Percentiles rank a stretch among this genome's conserved stretches.
Conservation (phyloP, 345 rosid genomes). For the Salix viminalis region DNA sequence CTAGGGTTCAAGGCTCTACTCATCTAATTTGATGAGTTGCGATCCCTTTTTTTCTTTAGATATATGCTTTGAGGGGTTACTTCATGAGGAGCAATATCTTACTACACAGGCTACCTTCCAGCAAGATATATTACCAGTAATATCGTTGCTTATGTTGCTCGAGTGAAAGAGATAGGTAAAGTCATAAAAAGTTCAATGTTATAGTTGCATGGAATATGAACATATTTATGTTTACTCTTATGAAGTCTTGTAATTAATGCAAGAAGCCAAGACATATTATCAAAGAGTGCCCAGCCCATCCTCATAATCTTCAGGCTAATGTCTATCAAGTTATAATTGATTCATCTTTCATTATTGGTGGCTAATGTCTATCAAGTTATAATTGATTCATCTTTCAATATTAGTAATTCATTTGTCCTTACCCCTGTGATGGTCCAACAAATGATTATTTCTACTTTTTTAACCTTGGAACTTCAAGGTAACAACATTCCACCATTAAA, state of each 20-base stretch:
- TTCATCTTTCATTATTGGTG: too few species aligned
- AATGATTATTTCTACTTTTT: conserved; percentile 1
- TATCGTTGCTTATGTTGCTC: background rate
- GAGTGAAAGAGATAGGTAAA: background rate
- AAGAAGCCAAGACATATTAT: conserved; percentile 7
- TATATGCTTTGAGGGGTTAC: background rate
- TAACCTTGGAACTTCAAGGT: conserved; percentile 3
- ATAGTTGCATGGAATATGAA: background rate
- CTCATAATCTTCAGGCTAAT: background rate
- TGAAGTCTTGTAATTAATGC: background rate
- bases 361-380: background rate
- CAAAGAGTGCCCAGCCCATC: background rate
- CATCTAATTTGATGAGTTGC: conserved; percentile 2
- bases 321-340: background rate
- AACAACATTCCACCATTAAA: background rate
- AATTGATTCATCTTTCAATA: background rate
- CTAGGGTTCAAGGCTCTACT: background rate
- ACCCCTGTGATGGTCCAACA: conserved; percentile 1
- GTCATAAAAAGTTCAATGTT: conserved; percentile 5
- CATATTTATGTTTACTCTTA: background rate
- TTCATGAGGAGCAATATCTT: background rate
- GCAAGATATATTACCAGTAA: background rate
- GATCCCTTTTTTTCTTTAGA: conserved; percentile 11
- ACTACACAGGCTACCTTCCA: background rate
- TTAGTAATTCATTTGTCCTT: background rate